These are phyloP conservation scores for Achlya hypogyna DNA, from an alignment of 352 stramenopile species.

Conservation along the genomic window DNA sequence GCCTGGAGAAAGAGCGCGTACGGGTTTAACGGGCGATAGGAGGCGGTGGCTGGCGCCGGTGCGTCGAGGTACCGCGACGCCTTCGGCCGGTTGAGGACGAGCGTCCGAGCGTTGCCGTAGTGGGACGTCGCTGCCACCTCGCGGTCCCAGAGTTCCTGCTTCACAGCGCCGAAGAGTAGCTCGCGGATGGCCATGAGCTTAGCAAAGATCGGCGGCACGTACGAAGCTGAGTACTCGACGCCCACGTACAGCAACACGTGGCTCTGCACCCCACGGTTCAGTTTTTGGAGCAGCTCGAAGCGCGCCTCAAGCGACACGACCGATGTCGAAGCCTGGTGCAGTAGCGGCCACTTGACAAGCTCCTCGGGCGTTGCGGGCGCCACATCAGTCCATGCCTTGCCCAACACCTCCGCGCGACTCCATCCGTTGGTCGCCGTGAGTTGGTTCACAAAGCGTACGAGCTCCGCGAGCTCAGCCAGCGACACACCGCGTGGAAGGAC, in stretches of 20 bases:
- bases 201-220: neutral
- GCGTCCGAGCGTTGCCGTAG: constrained; percentile 33
- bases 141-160: constrained; percentile 56
- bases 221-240: constrained; percentile 21
- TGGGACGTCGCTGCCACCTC: constrained; percentile 43
- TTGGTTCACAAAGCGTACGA: constrained; percentile 72
- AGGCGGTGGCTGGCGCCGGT: constrained; percentile 36
- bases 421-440: constrained; percentile 36
- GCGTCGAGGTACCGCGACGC: constrained; percentile 58
- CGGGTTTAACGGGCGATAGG: constrained; percentile 35
- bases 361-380: constrained; percentile 40
- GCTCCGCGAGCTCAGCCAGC: constrained; percentile 15
- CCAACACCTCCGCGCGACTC: constrained; percentile 36
- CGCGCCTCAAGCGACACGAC: constrained; percentile 36
- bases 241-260: constrained; percentile 44
- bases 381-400: constrained; percentile 44
- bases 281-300: constrained; percentile 62
- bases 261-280: constrained; percentile 41
- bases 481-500: neutral
- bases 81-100: constrained; percentile 66
- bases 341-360: constrained; percentile 51
- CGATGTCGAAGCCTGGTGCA: constrained; percentile 15
- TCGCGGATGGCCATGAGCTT: constrained; percentile 13
- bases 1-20: constrained; percentile 75
- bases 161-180: constrained; percentile 61